phyloP scores from a whole-genome alignment of 2,329 filamentous ascomycete species.

The Colletotrichum chrysophilum region DNA sequence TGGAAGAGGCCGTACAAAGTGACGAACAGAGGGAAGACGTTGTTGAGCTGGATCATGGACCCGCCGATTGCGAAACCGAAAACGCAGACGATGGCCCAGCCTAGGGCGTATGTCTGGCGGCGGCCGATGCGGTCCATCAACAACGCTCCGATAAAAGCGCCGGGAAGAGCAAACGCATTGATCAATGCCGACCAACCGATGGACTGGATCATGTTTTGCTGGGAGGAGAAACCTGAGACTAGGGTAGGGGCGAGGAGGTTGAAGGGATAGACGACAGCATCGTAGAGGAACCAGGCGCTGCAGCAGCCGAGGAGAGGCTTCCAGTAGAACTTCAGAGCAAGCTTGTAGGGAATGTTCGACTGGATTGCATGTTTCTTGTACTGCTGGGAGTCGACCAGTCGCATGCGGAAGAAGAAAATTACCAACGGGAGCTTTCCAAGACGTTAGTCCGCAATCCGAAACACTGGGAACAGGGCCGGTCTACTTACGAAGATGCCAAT shows the following conservation, averaged over 20 bases:
- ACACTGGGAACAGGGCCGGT: accelerated
- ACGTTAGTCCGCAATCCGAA: background rate
- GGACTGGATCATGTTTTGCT: slow-evolving; percentile 23
- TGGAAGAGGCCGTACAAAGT: slow-evolving; percentile 58
- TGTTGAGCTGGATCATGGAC: slow-evolving; percentile 48
- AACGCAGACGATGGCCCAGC: slow-evolving; percentile 28
- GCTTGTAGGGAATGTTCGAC: slow-evolving; percentile 24
- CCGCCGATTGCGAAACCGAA: slow-evolving; percentile 55
- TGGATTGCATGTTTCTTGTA: slow-evolving; percentile 31
- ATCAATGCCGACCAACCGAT: slow-evolving; percentile 31
- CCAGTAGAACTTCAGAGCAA: slow-evolving; percentile 38
- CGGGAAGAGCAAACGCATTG: slow-evolving; percentile 29
- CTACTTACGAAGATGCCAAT: slow-evolving; percentile 43
- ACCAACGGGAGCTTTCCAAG: slow-evolving; percentile 41
- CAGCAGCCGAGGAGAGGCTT: slow-evolving; percentile 56
- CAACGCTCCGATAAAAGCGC: slow-evolving; percentile 26
- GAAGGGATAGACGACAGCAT: slow-evolving; percentile 27
- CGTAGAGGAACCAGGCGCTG: slow-evolving; percentile 35
- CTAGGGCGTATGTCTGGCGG: slow-evolving; percentile 28
- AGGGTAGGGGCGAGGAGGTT: slow-evolving; percentile 26
- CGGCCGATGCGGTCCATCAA: slow-evolving; percentile 28
- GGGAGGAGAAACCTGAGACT: slow-evolving; percentile 24
- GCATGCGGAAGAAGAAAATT: slow-evolving; percentile 60
- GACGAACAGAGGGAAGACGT: slow-evolving; percentile 53
- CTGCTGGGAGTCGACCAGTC: slow-evolving; percentile 53